Percentiles rank a stretch among this genome's conserved stretches.
Evolutionary conservation across 78 protist genomes (phyloP).

Genomic region (Emiliania huxleyi): DNA sequence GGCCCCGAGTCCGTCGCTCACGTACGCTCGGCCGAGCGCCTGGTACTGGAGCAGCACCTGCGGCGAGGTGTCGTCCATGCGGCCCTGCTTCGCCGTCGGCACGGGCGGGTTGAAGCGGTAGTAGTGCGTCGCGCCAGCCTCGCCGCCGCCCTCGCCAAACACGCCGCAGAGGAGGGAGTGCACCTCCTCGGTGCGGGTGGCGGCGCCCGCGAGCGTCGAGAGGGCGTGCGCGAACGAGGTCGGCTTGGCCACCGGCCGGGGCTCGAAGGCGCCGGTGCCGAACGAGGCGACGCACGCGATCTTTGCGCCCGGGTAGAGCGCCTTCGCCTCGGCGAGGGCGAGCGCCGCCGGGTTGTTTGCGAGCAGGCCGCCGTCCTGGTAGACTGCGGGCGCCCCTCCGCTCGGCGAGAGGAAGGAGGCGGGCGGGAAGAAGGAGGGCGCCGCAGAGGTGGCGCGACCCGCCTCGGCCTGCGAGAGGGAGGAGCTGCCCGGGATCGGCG

Average conservation of each 20-base stretch:
- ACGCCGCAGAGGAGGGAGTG: not conserved
- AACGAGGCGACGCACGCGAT: not conserved
- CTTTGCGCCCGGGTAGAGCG: not conserved
- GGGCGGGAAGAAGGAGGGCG: not conserved
- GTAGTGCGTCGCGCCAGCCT: not conserved
- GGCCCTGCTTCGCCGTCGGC: not conserved
- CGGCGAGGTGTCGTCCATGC: not conserved
- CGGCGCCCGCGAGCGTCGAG: not conserved
- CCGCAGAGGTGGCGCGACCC: not conserved
- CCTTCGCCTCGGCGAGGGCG: not conserved
- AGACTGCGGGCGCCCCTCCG: not conserved
- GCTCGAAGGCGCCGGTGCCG: not conserved
- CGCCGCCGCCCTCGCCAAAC: not conserved
- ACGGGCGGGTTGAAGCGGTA: not conserved
- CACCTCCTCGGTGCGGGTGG: not conserved
- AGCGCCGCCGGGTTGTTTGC: slow-evolving; percentile 8
- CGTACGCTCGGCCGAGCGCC: not conserved
- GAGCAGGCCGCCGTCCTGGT: not conserved
- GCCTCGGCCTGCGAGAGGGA: not conserved
- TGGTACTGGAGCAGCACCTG: not conserved
- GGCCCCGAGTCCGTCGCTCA: not conserved
- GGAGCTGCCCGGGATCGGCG: not conserved
- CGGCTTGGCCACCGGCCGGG: not conserved
- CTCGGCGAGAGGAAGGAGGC: not conserved
- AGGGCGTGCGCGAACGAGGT: not conserved